Base-by-base conservation (phyloP, 345 rosid species). In the Limnanthes douglasii region DNA sequence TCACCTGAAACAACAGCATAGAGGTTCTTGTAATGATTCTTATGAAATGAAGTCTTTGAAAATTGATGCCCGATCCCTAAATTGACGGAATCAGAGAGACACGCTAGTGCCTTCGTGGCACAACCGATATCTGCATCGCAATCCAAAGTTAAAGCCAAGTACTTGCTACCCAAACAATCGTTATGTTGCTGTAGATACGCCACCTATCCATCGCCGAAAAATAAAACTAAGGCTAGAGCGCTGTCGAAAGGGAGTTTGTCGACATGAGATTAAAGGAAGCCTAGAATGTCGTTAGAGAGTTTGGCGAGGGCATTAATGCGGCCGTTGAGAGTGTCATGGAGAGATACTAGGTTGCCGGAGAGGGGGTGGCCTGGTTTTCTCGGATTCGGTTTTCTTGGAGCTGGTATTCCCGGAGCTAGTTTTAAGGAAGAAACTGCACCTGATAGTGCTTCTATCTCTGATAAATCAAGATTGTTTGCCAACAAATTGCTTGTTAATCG, bases 21-120 rank as follows among this genome's bases (percentile, higher is more conserved):
- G 0, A 86, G 60, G 37, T 86, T 86, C 79, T 86, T 88, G 24
- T 78, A 86, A 32, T 86, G 94, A 38, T 86, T 88, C 68, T 78
- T 86, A 30, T 86, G 97, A 29, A 86, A 86, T 0, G 79, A 78
- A 10, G 93, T 82, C 55, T 66, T 68, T 0, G 93, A 82, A 13
- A 48, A 46, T 39, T 69, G 64, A 56, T 72, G 78, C 14, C 94
- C 93, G 34, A 86, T 69, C 94, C 97, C 81, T 39, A 86, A 70
- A 43, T 86, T 86, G n/a, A 86, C 85, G 9, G 97, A 93, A 51
- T 86, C 94, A 3, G 94, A 94, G 7, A 44, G 44, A 45, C 69
- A 62, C 2, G 82, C 93, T 0, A 86, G 49, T 5, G 94, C 97
- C 26, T 78, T 85, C 23, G 79, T 59, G 16, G 88, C 85, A 92